Percentiles rank a stretch among this genome's conserved stretches.
Evolutionary conservation across 352 stramenopile species (phyloP).

Genomic region (Thraustochytrium striatum): DNA sequence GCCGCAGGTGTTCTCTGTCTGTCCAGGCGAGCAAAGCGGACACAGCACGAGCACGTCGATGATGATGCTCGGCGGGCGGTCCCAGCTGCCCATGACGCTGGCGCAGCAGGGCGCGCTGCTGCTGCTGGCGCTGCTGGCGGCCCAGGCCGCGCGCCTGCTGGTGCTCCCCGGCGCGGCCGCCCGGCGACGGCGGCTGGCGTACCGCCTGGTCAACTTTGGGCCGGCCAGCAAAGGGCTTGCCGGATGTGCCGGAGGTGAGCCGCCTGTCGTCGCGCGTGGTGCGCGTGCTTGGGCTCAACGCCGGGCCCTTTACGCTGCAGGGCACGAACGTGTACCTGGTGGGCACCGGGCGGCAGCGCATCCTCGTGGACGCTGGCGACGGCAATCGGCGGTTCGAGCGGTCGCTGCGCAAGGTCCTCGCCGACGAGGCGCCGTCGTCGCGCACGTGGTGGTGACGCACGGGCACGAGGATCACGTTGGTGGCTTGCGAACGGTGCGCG

Average conservation of each 20-base stretch:
- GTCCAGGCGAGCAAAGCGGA: no score
- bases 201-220: constrained; percentile 19
- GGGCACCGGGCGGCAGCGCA: constrained; percentile 61
- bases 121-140: not conserved
- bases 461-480: constrained; percentile 79
- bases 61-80: no score
- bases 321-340: constrained; percentile 84
- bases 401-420: constrained; percentile 59
- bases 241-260: constrained; percentile 55
- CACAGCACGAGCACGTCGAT: no score
- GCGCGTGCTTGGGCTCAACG: constrained; percentile 73
- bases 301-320: constrained; percentile 74
- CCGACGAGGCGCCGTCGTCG: constrained; percentile 60
- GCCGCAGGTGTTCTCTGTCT: no score
- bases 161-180: constrained; percentile 1
- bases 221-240: not conserved
- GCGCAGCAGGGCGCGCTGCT: no score
- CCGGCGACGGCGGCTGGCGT: constrained; percentile 6
- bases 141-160: constrained; percentile 14
- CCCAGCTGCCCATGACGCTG: no score
- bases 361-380: constrained; percentile 74
- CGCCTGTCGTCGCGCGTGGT: constrained; percentile 61
- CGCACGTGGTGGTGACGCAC: constrained; percentile 77
- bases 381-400: constrained; percentile 63
- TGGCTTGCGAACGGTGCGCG: constrained; percentile 64